Base-by-base conservation (phyloP, 2,329 filamentous ascomycete species). In the Pseudocercospora fijiensis region DNA sequence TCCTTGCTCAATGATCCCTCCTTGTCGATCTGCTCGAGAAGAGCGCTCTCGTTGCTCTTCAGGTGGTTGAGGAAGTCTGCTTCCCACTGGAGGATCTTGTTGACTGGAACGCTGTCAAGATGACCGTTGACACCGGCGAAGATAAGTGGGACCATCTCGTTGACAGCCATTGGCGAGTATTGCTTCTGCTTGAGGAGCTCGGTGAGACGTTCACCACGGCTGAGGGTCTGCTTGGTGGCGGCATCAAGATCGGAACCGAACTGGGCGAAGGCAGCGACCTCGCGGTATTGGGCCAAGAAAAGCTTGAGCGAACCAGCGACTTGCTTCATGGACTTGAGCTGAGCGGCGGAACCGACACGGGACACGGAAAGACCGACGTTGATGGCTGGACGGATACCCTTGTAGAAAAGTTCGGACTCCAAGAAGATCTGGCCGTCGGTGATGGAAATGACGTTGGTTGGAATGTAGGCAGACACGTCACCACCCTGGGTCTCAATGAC, bases 251-350 rank as follows among this genome's bases (percentile, higher is more conserved):
- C 95, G 79, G 95, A 99, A 90, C 95, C 95, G 88, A 99, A 99
- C 85, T 99, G 95, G 76, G 95, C 94, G 84, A 99, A 99, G 75
- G 95, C 95, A 77, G 95, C 95, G 70, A 99, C 95, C 84, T 99
- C 95, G 95, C 95, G 95, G 89, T 99, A 99, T 86, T 99, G 95
- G 77, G 95, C 95, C 90, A 99, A 91, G 92, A 98, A 99, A 76
- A 99, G 92, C 89, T 99, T 99, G 79, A 99, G 87, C 74, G 94
- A 98, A 88, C 95, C 95, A 78, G 95, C 95, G 76, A 99, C 95
- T 87, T 99, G 95, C 89, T 99, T 99, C 95, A 99, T 99, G 84
- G 95, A 93, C 91, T 98, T 99, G 82, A 98, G 88, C 88, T 99
- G 95, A 80, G 95, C 95, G 81, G 95, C 92, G 78, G 95, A 99